Evolutionary conservation across 129 eudicot genomes (phyloP), one percentile per base, ranked within the genome.

Genomic region (Flaveria ramosissima): DNA sequence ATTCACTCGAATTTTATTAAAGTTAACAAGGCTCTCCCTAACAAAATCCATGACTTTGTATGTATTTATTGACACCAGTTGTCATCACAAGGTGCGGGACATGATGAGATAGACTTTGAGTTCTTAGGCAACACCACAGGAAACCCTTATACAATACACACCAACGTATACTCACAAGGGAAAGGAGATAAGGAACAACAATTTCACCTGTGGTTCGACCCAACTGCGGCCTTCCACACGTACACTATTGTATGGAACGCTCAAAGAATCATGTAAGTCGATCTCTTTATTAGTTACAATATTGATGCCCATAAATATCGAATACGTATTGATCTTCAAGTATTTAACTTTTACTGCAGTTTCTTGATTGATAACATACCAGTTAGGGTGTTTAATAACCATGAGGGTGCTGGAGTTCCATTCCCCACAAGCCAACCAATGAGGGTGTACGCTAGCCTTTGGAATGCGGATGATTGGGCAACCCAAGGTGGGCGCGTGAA

Each of bases 51-150:
- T 62, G 9, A 36, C 7, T 5, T 36, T 36, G 6, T 24, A 36
- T 36, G 41, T 36, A 0, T 36, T 36, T 36, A 36, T 36, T 36
- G 41, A 36, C 1, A 10, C 6, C 24, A 64, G 70, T 64, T 64
- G 32, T 75, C 71, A 6, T 75, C 79, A 21, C 79, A 75, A 75
- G 79, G 79, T 3, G 70, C 71, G 14, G 71, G 79, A 46, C 79
- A 74, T 23, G 78, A 74, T 45, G 78, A 74, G 57, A 74, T 74
- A 20, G 78, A 74, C 78, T 74, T 74, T 46, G 79, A 75, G 26
- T 75, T 75, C 51, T 26, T 75, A 4, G 79, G 79, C 11, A 75
- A 75, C 60, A 39, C 71, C 7, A 59, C 79, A 0, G 71, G 66
- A 10, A 59, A 15, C 66, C 66, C 66, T 59, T 59, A 59, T 16